phyloP scores from a whole-genome alignment of 768 basidiomycete genomes.

The Rhodotorula kratochvilovae region DNA sequence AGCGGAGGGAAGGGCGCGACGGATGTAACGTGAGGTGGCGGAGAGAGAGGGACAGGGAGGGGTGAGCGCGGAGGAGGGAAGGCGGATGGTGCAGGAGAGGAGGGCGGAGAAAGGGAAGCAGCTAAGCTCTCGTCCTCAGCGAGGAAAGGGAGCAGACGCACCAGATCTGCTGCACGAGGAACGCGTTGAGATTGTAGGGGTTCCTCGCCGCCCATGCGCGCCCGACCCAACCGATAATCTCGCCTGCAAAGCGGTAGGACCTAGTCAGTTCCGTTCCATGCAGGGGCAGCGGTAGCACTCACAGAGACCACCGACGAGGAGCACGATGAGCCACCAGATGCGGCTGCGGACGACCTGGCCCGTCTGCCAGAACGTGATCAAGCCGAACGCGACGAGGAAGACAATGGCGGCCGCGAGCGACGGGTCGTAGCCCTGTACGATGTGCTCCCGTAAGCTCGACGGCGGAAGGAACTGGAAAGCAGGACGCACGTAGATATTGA shows the following conservation, averaged over 20 bases:
- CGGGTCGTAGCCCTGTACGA: conserved; percentile 41
- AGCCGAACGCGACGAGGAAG: conserved; percentile 45
- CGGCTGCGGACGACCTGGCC: conserved; percentile 40
- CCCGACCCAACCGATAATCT: conserved; percentile 45
- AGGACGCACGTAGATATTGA: background rate
- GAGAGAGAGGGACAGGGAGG: background rate
- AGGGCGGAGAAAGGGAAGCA: too few species aligned
- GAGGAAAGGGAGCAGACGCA: conserved; percentile 20
- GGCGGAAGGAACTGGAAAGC: too few species aligned
- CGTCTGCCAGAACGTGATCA: conserved; percentile 42
- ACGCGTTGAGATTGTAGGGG: conserved; percentile 40
- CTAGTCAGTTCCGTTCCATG: too few species aligned
- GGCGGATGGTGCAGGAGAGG: too few species aligned
- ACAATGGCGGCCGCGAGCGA: conserved; percentile 40
- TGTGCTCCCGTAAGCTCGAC: background rate
- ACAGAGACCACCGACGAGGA: conserved; percentile 41
- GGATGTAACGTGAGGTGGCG: background rate
- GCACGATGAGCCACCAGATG: conserved; percentile 47
- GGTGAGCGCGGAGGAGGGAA: too few species aligned
- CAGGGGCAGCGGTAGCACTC: too few species aligned
- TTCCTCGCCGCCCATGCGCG: conserved; percentile 40
- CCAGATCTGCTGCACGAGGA: conserved; percentile 45
- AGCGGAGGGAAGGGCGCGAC: too few species aligned
- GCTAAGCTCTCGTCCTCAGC: too few species aligned
- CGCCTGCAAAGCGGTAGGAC: background rate